Evolutionary conservation across 2,329 filamentous ascomycete species (phyloP).

Genomic region (Beauveria australis): DNA sequence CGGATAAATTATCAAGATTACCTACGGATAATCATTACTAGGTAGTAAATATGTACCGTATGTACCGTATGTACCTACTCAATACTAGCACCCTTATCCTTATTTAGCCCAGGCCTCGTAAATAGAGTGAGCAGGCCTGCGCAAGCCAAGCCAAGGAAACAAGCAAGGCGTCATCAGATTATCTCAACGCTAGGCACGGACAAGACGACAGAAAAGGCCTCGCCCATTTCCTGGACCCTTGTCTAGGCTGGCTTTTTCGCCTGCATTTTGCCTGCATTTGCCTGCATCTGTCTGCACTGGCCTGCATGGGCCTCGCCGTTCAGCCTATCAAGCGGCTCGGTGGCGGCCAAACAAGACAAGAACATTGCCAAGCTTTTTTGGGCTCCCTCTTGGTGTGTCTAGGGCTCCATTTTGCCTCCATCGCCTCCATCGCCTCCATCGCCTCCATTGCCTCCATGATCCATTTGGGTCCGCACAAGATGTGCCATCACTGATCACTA

Average conservation of each 20-base stretch:
- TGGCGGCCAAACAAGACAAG: slow-evolving; percentile 8
- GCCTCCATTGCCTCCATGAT: neutral
- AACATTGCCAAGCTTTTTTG: slow-evolving; percentile 10
- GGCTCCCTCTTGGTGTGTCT: neutral
- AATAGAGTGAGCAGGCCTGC: no score
- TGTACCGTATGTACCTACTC: no score
- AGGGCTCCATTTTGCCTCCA: neutral
- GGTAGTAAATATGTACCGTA: no score
- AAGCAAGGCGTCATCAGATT: slow-evolving; percentile 5
- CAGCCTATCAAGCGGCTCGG: neutral
- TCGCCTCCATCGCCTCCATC: neutral
- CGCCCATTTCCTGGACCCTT: slow-evolving; percentile 9
- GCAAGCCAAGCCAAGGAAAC: neutral
- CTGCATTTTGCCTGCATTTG: neutral
- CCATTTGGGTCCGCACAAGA: no score
- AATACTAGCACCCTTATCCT: no score
- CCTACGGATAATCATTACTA: no score
- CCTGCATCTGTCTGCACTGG: slow-evolving; percentile 1
- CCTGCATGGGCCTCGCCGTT: neutral
- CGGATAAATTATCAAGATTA: no score
- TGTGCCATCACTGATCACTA: no score
- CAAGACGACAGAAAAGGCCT: slow-evolving; percentile 9
- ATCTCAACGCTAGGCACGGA: neutral
- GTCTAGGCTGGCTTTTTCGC: neutral
- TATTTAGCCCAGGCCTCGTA: no score